These are phyloP conservation scores for Avicennia marina DNA, from an alignment of 257 asterid species.

Conservation along the genomic window DNA sequence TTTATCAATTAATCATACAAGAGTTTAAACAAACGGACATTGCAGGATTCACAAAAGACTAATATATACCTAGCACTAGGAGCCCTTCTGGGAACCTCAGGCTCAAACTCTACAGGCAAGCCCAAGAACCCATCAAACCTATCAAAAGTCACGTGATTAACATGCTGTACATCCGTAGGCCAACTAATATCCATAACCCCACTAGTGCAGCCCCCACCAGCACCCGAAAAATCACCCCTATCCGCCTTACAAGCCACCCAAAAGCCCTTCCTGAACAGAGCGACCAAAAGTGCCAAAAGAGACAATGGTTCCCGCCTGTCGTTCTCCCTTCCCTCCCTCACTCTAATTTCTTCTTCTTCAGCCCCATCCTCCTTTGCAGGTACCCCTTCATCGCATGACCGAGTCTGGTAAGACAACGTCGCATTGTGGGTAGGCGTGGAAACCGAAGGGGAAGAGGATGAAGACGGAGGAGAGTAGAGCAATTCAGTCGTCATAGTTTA, in stretches of 20 bases:
- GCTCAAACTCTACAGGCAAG: constrained; percentile 95
- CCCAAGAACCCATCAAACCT: constrained; percentile 95
- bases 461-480: too few relatives aligned
- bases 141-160: constrained; percentile 93
- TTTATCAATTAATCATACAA: neutral
- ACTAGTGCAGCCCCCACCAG: constrained; percentile 25
- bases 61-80: constrained; percentile 92
- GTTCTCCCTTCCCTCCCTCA: too few relatives aligned
- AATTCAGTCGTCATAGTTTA: too few relatives aligned
- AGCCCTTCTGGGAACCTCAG: constrained; percentile 82
- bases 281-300: constrained; percentile 61
- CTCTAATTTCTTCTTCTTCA: too few relatives aligned
- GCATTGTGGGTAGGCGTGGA: too few relatives aligned
- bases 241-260: constrained; percentile 71
- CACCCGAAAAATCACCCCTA: too few relatives aligned
- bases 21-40: neutral
- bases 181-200: constrained; percentile 87
- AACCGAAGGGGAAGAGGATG: too few relatives aligned
- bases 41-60: too few relatives aligned
- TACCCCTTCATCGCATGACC: too few relatives aligned
- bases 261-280: constrained; percentile 77
- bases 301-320: too few relatives aligned
- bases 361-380: too few relatives aligned
- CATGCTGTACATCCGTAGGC: constrained; percentile 94
- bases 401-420: too few relatives aligned